Conservation (phyloP, 2,329 filamentous ascomycete species). For the Paramyrothecium sp. region DNA sequence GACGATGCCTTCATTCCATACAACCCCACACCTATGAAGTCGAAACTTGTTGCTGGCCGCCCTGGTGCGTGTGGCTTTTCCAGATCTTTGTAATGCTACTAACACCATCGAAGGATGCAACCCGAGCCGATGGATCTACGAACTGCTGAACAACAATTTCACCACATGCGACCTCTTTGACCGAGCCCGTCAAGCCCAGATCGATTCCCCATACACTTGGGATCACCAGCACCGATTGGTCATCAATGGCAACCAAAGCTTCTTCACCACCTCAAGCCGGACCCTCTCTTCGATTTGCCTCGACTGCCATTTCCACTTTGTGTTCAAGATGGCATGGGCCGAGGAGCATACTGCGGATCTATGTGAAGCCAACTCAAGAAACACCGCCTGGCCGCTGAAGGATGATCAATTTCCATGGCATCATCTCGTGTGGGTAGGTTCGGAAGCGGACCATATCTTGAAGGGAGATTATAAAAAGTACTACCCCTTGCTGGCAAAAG, state of each 20-base stretch:
- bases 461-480: conserved; percentile 27
- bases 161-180: conserved; percentile 33
- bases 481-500: conserved; percentile 34
- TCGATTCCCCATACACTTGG: conserved; percentile 29
- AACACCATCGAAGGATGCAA: conserved; percentile 28
- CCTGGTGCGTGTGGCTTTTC: conserved; percentile 19
- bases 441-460: conserved; percentile 22
- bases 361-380: conserved; percentile 24
- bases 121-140: conserved; percentile 40
- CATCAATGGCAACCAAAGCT: conserved; percentile 39
- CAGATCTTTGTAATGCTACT: conserved; percentile 3
- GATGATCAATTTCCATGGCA: conserved; percentile 37
- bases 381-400: conserved; percentile 31
- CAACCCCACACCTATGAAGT: conserved; percentile 31
- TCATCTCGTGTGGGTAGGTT: conserved; percentile 33
- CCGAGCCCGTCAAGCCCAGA: conserved; percentile 25
- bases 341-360: conserved; percentile 19
- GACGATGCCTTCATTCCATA: conserved; percentile 23
- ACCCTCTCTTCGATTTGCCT: conserved; percentile 36
- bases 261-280: conserved; percentile 18
- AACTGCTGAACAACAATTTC: conserved; percentile 36
- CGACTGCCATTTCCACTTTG: conserved; percentile 40
- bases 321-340: conserved; percentile 35
- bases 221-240: conserved; percentile 33
- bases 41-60: conserved; percentile 18